Conservation (phyloP, 768 basidiomycete genomes). For the Auricularia sp. region DNA sequence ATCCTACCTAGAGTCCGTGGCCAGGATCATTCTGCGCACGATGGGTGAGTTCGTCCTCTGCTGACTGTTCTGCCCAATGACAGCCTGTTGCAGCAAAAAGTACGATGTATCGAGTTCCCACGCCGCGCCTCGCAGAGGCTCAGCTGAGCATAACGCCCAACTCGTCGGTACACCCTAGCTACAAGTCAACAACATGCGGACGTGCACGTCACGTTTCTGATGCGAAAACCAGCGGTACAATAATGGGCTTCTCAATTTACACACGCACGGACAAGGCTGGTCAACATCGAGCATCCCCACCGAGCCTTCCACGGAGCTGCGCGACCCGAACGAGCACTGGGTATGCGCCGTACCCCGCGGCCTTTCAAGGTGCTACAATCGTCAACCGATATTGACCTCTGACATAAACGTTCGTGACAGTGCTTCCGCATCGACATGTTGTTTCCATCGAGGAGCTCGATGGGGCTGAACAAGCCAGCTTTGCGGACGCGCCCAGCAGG, state of each 20-base stretch:
- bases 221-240: slow-evolving; percentile 74
- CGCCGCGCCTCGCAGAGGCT: too few relatives aligned
- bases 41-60: too few relatives aligned
- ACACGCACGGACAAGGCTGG: slow-evolving; percentile 90
- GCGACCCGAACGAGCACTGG: slow-evolving; percentile 61
- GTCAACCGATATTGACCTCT: slow-evolving; percentile 11
- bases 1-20: too few relatives aligned
- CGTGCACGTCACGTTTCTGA: too few relatives aligned
- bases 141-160: too few relatives aligned
- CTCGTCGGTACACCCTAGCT: too few relatives aligned
- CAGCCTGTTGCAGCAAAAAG: too few relatives aligned
- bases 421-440: slow-evolving; percentile 73
- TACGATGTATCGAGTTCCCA: too few relatives aligned
- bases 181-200: too few relatives aligned
- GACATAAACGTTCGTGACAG: slow-evolving; percentile 24
- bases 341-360: slow-evolving; percentile 88
- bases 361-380: slow-evolving; percentile 75
- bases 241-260: slow-evolving; percentile 93
- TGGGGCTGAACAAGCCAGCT: slow-evolving; percentile 45
- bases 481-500: slow-evolving; percentile 57
- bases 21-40: too few relatives aligned
- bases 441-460: slow-evolving; percentile 55
- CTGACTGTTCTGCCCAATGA: too few relatives aligned
- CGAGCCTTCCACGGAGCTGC: slow-evolving; percentile 56
- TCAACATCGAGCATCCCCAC: slow-evolving; percentile 64